Evolutionary conservation across 2,329 filamentous ascomycete genomes (phyloP).

Genomic region (Sclerotinia borealis): DNA sequence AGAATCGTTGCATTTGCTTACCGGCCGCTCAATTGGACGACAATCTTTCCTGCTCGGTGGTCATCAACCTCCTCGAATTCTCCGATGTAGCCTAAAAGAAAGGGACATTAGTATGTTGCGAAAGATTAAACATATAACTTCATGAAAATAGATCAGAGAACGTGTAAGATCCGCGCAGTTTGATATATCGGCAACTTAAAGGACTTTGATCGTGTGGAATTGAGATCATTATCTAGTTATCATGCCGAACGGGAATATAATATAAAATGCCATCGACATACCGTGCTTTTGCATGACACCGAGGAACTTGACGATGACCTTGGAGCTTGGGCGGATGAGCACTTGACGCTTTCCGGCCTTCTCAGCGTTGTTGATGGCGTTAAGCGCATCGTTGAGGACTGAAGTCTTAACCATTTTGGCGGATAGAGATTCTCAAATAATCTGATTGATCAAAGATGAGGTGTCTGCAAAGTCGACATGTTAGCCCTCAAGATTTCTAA

Average conservation of each 20-base stretch:
- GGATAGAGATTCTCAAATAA: conserved; percentile 75
- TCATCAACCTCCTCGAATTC: conserved; percentile 99
- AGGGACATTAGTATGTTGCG: conserved; percentile 70
- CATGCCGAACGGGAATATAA: conserved; percentile 68
- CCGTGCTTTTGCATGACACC: conserved; percentile 99
- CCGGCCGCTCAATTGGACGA: conserved; percentile 98
- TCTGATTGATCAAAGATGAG: conserved; percentile 52
- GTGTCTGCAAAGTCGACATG: conserved; percentile 50
- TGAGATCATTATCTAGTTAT: conserved; percentile 99
- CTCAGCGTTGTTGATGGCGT: conserved; percentile 99
- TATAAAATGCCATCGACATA: conserved; percentile 49
- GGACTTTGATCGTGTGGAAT: conserved; percentile 83
- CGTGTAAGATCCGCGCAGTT: conserved; percentile 92
- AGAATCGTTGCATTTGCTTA: conserved; percentile 29
- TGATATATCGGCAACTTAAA: conserved; percentile 99
- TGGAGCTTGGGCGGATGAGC: conserved; percentile 93
- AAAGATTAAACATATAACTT: conserved; percentile 90
- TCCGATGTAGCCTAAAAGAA: conserved; percentile 81
- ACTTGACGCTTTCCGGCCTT: conserved; percentile 99
- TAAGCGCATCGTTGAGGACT: conserved; percentile 98
- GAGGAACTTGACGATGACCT: conserved; percentile 99
- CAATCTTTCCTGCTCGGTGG: conserved; percentile 99
- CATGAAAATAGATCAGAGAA: conserved; percentile 69
- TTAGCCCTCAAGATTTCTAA: conserved; percentile 59
- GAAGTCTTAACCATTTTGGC: conserved; percentile 98